Evolutionary conservation across 345 rosid species (phyloP), one percentile per base, ranked within the genome.

Genomic region (Linum trigynum): DNA sequence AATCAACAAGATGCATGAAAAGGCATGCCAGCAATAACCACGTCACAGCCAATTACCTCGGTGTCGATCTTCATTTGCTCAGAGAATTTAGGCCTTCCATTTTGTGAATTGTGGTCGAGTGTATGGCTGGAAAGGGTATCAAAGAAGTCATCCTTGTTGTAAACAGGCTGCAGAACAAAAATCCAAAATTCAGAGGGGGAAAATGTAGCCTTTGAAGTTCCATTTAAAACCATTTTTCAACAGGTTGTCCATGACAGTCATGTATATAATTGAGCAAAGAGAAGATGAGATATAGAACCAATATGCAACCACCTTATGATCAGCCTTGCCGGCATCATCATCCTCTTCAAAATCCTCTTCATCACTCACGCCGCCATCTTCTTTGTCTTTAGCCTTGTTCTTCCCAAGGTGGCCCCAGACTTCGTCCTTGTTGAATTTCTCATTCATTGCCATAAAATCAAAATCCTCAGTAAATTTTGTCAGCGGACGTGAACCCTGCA

Each of bases 321-420:
- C 85, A 45, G 65, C 53, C 77, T 83, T 85, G 61, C 89, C 71
- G 41, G 66, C 72, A 62, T 76, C 89, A 62, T 73, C 68, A 17
- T 70, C 88, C 56, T 78, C 70, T 65, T 71, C 78, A 69, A 39
- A 80, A 71, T 81, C 83, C 69, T 86, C 89, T 69, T 81, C 96
- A 65, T 80, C 70, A 61, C 85, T 67, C 65, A 63, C 63, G 76
- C 79, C 67, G 66, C 79, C 64, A 64, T 75, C 77, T 65, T 69
- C 77, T 64, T 36, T 61, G 63, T 65, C 77, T 69, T 69, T 76
- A 60, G 42, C 36, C 69, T 71, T 77, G 68, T 73, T 82, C 81
- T 88, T 91, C 57, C 97, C 97, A 50, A 91, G 92, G 75, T 91
- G 83, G 66, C 96, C 97, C 97, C 97, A 91, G 8, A 91, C 92